Percentiles rank a stretch among this genome's conserved stretches.
These are phyloP conservation scores for Piper betle DNA, from an alignment of 164 flowering plant genomes.

Conservation along the genomic window DNA sequence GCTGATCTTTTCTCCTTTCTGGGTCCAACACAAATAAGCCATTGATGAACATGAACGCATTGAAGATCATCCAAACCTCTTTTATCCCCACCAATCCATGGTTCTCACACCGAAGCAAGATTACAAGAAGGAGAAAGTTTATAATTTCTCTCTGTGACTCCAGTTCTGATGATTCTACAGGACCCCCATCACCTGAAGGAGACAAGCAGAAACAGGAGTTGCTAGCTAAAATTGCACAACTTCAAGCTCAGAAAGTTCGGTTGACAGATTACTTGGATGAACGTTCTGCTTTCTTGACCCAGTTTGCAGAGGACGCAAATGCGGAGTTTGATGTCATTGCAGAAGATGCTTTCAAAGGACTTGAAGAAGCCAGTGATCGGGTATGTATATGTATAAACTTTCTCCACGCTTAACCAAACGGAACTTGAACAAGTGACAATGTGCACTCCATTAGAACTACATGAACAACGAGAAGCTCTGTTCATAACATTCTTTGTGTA, in stretches of 20 bases:
- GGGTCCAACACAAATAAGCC: not conserved
- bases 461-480: not conserved
- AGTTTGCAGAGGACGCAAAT: constrained; percentile 77
- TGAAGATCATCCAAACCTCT: constrained; percentile 40
- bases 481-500: constrained; percentile 1
- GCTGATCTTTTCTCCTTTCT: not conserved
- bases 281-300: constrained; percentile 47
- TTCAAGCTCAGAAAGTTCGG: constrained; percentile 72
- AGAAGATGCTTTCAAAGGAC: constrained; percentile 59
- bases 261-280: constrained; percentile 77
- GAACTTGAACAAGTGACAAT: not conserved
- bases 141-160: constrained; percentile 34
- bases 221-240: constrained; percentile 62
- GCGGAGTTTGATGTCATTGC: constrained; percentile 68
- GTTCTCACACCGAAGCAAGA: constrained; percentile 14
- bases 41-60: constrained; percentile 30
- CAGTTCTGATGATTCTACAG: constrained; percentile 21
- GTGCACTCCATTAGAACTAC: too few relatives aligned
- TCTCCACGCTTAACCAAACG: not conserved
- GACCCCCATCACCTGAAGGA: constrained; percentile 41
- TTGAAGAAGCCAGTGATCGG: constrained; percentile 61
- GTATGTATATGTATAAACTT: constrained; percentile 21
- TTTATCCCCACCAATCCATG: constrained; percentile 24
- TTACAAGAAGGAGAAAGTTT: constrained; percentile 13
- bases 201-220: constrained; percentile 60